Evolutionary conservation across 176 grass and related monocot species (phyloP).

Genomic region (Poa annua): DNA sequence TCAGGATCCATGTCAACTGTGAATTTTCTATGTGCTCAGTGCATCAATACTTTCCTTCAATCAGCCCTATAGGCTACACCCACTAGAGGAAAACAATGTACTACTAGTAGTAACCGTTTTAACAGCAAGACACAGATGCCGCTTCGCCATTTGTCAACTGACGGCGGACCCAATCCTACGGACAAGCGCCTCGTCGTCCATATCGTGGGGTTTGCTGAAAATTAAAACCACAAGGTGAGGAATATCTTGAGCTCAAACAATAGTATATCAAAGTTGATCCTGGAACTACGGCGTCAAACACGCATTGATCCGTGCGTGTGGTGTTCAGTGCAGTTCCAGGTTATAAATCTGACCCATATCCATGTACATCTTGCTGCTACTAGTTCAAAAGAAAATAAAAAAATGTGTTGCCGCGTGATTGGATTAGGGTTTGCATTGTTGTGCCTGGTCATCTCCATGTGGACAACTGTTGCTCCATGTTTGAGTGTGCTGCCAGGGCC

Average conservation of each 20-base stretch:
- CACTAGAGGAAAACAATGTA: conserved; percentile 19
- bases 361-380: background rate
- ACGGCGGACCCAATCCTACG: conserved; percentile 14
- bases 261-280: background rate
- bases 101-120: background rate
- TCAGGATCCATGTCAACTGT: conserved; percentile 36
- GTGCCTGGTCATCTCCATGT: conserved; percentile 27
- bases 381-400: background rate
- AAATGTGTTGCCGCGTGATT: conserved; percentile 7
- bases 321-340: conserved; percentile 5
- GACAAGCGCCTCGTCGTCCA: conserved; percentile 20
- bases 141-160: conserved; percentile 20
- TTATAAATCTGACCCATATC: conserved; percentile 38
- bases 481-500: conserved; percentile 8
- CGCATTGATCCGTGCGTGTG: conserved; percentile 20
- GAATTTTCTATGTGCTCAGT: conserved; percentile 33
- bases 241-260: conserved; percentile 30
- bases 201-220: background rate
- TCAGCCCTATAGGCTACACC: background rate
- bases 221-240: conserved; percentile 10
- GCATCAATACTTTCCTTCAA: conserved; percentile 30
- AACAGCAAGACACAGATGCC: conserved; percentile 31
- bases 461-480: conserved; percentile 31
- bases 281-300: conserved; percentile 38
- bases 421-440: conserved; percentile 30